Base-by-base conservation (phyloP, 108 stramenopile species). In the Cylindrotheca closterium region DNA sequence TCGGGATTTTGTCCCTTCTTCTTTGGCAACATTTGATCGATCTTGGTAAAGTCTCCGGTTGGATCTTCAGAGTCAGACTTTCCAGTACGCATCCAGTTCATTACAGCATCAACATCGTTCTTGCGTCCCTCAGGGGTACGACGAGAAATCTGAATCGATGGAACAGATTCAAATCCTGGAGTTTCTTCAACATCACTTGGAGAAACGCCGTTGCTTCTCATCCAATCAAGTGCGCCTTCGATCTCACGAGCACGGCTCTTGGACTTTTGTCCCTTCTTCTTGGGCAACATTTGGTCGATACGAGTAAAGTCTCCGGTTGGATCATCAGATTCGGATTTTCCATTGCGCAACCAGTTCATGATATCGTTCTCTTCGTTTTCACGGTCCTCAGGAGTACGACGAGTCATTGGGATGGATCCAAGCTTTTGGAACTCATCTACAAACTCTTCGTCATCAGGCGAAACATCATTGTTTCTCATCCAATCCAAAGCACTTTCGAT, bases 401-500 rank as follows among this genome's bases (percentile, higher is more conserved):
- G 30, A 30, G 34, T 34, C 25, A 63, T 42, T 4, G 71, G 73
- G 30, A 68, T 49, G 28, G 30, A 50, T 18, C 29, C 17, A 17
- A 58, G n/a, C 67, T 68, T 68, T 46, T 68, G 47, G 45, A 68
- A 68, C n/a, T 4, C 10, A 18, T n/a, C 26, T 29, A 34, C 64
- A 17, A 53, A 52, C 30, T 53, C 27, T n/a, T 10, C 47, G 45
- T 65, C 64, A 46, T 37, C 26, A 23, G 60, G 17, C 23, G 45
- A 32, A 24, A 53, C 74, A 63, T 54, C 57, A 30, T 59, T 51
- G 45, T 45, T 34, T 22, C 66, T 49, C 55, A 76, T 31, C 75
- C 75, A 76, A 42, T 54, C 57, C 31, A 75, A 49, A 17, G 67
- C 64, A 55, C 37, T 67, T 47, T 66, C 65, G 33, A 74, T 53